Evolutionary conservation across 164 flowering plant species (phyloP).

Genomic region (Warburgia ugandensis): DNA sequence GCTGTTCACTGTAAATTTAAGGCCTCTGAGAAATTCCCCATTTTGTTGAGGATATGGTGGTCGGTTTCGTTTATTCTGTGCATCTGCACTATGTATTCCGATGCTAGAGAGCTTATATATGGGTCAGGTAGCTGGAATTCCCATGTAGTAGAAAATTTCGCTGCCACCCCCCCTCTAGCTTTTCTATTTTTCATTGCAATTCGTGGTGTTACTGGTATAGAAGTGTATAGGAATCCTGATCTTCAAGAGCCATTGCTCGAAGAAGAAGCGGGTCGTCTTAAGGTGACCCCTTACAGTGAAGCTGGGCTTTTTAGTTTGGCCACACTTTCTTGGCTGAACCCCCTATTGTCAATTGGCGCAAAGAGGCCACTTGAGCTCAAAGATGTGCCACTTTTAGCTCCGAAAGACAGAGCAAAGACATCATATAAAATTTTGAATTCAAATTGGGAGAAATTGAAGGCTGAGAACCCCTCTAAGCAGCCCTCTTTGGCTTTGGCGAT

Average conservation of each 20-base stretch:
- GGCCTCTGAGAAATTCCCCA: slow-evolving; percentile 56
- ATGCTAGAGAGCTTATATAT: slow-evolving; percentile 40
- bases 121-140: slow-evolving; percentile 48
- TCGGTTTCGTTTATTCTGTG: slow-evolving; percentile 53
- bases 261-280: slow-evolving; percentile 87
- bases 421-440: slow-evolving; percentile 72
- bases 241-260: slow-evolving; percentile 85
- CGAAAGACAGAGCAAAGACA: slow-evolving; percentile 72
- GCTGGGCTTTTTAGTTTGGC: slow-evolving; percentile 75
- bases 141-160: slow-evolving; percentile 68
- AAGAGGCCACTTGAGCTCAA: slow-evolving; percentile 89
- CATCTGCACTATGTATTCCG: slow-evolving; percentile 56
- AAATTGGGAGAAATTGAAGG: slow-evolving; percentile 82
- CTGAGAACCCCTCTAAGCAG: slow-evolving; percentile 51
- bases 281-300: slow-evolving; percentile 76
- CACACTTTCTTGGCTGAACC: slow-evolving; percentile 91
- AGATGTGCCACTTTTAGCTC: slow-evolving; percentile 91
- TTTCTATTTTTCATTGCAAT: slow-evolving; percentile 65
- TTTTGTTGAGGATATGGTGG: slow-evolving; percentile 87
- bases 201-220: slow-evolving; percentile 72
- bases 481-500: slow-evolving; percentile 89
- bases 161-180: slow-evolving; percentile 66
- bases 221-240: slow-evolving; percentile 46
- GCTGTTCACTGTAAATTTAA: slow-evolving; percentile 73
- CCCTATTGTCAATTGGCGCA: slow-evolving; percentile 76